Conservation (phyloP, 495 filamentous ascomycete genomes). For the Corynascus novoguineensis region DNA sequence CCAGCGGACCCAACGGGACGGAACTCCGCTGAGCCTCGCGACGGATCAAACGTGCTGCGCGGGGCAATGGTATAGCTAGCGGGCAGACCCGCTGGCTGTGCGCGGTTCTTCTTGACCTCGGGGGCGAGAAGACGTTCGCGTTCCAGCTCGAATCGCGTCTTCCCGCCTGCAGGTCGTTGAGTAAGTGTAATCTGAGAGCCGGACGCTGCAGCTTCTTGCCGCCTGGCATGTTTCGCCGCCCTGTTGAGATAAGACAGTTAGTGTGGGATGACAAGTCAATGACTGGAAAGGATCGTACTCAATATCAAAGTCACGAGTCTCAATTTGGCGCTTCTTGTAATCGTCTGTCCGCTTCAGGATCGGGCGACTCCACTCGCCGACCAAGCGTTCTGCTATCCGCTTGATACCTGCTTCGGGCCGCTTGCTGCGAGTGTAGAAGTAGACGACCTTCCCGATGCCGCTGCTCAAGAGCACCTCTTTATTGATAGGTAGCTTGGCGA, state of each 20-base stretch:
- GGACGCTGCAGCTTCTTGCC: constrained; percentile 33
- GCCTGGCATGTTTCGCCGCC: constrained; percentile 46
- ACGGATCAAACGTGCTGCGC: constrained; percentile 48
- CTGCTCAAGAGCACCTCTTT: constrained; percentile 85
- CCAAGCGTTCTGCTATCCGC: constrained; percentile 79
- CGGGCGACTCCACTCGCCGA: constrained; percentile 95
- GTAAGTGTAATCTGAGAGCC: constrained; percentile 42
- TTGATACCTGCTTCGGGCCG: constrained; percentile 81
- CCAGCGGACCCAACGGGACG: constrained; percentile 67
- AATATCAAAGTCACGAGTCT: constrained; percentile 49
- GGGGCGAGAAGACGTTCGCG: constrained; percentile 67
- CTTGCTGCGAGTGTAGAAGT: constrained; percentile 95
- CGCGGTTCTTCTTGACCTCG: constrained; percentile 63
- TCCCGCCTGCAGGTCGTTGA: constrained; percentile 39
- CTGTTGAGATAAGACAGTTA: constrained; percentile 31
- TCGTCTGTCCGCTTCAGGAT: constrained; percentile 90
- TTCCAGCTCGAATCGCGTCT: constrained; percentile 53
- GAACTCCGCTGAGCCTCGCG: constrained; percentile 30
- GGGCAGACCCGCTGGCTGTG: constrained; percentile 61
- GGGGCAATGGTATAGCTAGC: constrained; percentile 81
- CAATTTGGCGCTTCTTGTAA: constrained; percentile 73
- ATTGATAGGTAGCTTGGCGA: constrained; percentile 75
- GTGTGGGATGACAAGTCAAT: constrained; percentile 29
- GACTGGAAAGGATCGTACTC: constrained; percentile 34
- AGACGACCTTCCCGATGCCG: constrained; percentile 89